A percentile compares a stretch with the other conserved stretches of the same genome.
These are phyloP conservation scores for Ceratobasidium sp. DNA, from an alignment of 1,284 basidiomycete species.

Conservation along the genomic window DNA sequence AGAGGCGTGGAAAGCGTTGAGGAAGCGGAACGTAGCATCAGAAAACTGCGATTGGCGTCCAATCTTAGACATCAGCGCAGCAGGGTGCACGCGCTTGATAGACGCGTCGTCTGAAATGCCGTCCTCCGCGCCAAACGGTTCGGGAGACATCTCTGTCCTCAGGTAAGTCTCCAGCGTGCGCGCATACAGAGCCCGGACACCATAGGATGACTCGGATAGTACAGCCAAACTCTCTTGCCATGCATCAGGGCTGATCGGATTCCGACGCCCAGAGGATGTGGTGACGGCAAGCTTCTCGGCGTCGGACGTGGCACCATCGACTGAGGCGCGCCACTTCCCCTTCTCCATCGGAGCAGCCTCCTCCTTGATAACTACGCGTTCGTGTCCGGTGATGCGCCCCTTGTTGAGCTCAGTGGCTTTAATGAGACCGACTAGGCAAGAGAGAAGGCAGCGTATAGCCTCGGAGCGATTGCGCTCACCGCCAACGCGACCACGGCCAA, in stretches of 20 bases:
- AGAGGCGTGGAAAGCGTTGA: constrained; percentile 81
- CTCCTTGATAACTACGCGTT: neutral
- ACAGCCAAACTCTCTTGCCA: constrained; percentile 91
- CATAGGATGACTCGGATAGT: constrained; percentile 78
- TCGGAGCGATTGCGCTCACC: constrained; percentile 66
- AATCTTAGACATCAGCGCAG: constrained; percentile 37
- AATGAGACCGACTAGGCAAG: constrained; percentile 78
- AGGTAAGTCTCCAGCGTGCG: constrained; percentile 78
- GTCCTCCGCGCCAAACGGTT: constrained; percentile 48
- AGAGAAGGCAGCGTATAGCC: constrained; percentile 77
- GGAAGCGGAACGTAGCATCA: constrained; percentile 73
- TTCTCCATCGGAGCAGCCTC: constrained; percentile 21
- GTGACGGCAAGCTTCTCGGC: constrained; percentile 49
- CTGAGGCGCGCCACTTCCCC: constrained; percentile 32
- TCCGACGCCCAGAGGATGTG: constrained; percentile 60
- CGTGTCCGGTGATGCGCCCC: constrained; percentile 49
- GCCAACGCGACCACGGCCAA: constrained; percentile 59
- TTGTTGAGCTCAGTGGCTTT: constrained; percentile 68
- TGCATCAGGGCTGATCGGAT: constrained; percentile 79
- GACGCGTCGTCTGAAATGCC: constrained; percentile 55
- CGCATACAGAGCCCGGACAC: constrained; percentile 80
- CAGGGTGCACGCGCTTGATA: constrained; percentile 55
- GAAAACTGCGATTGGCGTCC: constrained; percentile 40
- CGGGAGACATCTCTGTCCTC: constrained; percentile 71
- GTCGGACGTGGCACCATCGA: constrained; percentile 48